Evolutionary conservation across 2,329 filamentous ascomycete genomes (phyloP), one percentile per base, ranked within the genome.

Genomic region (Aspergillus luchuensis): DNA sequence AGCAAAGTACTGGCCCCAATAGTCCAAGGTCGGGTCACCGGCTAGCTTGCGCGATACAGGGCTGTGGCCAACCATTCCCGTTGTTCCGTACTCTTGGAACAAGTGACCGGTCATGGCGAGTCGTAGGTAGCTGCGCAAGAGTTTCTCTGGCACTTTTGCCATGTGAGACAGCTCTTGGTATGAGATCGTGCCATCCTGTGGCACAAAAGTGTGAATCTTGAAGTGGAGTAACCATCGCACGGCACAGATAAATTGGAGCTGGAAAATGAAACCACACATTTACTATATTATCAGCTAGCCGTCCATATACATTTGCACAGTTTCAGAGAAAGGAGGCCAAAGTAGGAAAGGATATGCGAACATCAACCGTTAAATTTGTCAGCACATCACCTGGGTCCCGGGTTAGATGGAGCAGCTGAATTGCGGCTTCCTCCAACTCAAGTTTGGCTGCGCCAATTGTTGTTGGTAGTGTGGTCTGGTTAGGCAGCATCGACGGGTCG

Each of bases 91-190:
- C 65, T 88, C 85, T 43, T 75, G 68, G 71, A 88, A 87, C 60
- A 88, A 78, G 8, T 76, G 74, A 63, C 81, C 83, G 10, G 84
- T 86, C 79, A 87, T 87, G 43, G 81, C 84, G 69, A 86, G 81
- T 7, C 85, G 82, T 28, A 85, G 71, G 6, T 84, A 73, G 39
- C 54, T 66, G 25, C 70, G 66, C 8, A 77, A 63, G 3, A 62
- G 64, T 0, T 55, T 19, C 25, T 72, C 67, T 2, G 66, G 57
- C 3, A 78, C 64, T 1, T 62, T 53, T 8, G 69, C 69, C 2
- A 52, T 19, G 7, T 28, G 25, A 0, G 76, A 69, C 6, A 78
- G 61, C 2, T 71, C 66, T 1, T 51, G 13, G 54, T 73, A 78
- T 1, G 63, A 52, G 5, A 73, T 68, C 7, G 55, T 30, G 0